Base-by-base conservation (phyloP, 768 basidiomycete species). In the Lactifluus volemus region DNA sequence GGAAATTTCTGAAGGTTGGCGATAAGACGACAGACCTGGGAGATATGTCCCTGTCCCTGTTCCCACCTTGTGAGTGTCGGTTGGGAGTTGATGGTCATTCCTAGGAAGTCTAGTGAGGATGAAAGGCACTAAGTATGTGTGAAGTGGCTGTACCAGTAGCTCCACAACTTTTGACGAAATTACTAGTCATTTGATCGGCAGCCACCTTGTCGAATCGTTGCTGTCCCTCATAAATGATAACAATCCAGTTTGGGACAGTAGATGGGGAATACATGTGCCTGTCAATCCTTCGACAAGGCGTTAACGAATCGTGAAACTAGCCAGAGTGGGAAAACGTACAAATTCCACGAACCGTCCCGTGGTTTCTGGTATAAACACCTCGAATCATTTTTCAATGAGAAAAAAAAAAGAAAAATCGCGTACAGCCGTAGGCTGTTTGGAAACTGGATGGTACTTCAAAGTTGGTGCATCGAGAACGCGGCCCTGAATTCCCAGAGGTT, bases 291-390 rank as follows among this genome's bases (percentile, higher is more conserved):
- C 38, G 51, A 15, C 50, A 42, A 41, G 45, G 32, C 6, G 15
- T 32, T 34, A 34, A 11, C 19, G 29, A 42, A 8, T 17, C 10
- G 34, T 7, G 30, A 14, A 17, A 6, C 4, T 29, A 34, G 42
- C 12, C 11, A 39, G 4, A 4, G 19, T 4, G 29, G 4, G 15
- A 2, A 29, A 6, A 73, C 74, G 42, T 55, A 84, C 89, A 91
- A 86, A 59, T 91, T 92, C 89, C 89, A 92, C 0, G 81, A 72
- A 5, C 89, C 89, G 57, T 89, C 82, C 5, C 70, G 73, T 0
- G 88, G 88, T 38, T 69, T 71, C 85, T 88, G 61, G 14, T 53
- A 61, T 30, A 58, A 49, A 48, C 34, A 51, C 2, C 54, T 32
- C 9, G 14, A 15, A 32, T 30, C 29, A 54, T 39, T 38, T 9